Conservation (phyloP, 1,139 yeast genomes). For the Kurtzmaniella natalensis region DNA sequence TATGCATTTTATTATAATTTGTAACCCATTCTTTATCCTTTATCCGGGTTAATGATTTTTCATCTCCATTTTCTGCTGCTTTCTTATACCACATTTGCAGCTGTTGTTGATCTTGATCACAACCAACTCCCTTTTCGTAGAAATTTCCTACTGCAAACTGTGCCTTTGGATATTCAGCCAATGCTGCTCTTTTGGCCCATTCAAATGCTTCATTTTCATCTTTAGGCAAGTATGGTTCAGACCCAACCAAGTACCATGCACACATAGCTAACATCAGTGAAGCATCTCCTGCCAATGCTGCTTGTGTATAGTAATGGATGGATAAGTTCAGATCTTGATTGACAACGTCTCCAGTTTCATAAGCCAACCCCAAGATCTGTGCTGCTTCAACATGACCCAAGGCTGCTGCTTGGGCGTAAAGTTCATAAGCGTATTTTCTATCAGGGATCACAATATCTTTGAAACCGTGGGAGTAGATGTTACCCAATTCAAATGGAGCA, state of each 20-base stretch:
- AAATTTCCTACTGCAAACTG: conserved; percentile 85
- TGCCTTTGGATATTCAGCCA: conserved; percentile 70
- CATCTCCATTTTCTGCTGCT: conserved; percentile 75
- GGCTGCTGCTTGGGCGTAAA: conserved; percentile 86
- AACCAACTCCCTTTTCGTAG: conserved; percentile 84
- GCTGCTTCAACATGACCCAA: conserved; percentile 82
- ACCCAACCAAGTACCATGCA: conserved; percentile 95
- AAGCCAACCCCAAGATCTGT: conserved; percentile 72
- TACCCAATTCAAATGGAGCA: conserved; percentile 90
- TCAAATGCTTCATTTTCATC: conserved; percentile 87
- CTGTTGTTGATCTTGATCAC: conserved; percentile 51
- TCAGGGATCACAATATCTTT: conserved; percentile 85
- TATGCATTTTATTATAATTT: conserved; percentile 25
- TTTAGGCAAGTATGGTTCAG: conserved; percentile 72
- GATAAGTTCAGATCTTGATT: conserved; percentile 82
- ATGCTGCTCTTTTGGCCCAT: conserved; percentile 90
- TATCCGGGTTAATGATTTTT: conserved; percentile 48
- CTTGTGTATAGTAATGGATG: conserved; percentile 88
- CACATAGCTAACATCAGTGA: conserved; percentile 90
- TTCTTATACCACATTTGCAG: conserved; percentile 72
- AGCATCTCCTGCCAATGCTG: conserved; percentile 85
- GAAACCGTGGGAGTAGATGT: conserved; percentile 80
- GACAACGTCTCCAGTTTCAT: conserved; percentile 78
- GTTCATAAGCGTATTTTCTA: conserved; percentile 75
- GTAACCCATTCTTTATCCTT: conserved; percentile 29